phyloP scores from a whole-genome alignment of 805 yeast species.

The Cyberlindnera sargentensis region DNA sequence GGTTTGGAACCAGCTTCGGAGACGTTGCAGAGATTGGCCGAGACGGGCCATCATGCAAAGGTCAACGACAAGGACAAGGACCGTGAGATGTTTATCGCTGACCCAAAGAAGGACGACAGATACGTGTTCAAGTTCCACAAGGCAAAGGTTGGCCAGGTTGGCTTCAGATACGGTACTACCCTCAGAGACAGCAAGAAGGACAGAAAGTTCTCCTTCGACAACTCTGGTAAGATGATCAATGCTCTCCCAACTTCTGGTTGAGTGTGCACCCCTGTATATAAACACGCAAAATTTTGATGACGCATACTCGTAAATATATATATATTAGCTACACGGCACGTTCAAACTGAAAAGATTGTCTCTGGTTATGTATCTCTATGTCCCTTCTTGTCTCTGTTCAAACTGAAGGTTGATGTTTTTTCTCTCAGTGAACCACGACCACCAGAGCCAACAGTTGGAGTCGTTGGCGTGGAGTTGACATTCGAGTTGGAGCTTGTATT shows the following conservation, averaged over 20 bases:
- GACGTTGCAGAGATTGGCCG: conserved; percentile 62
- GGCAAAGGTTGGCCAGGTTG: conserved; percentile 78
- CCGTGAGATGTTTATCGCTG: conserved; percentile 43
- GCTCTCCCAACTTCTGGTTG: conserved; percentile 24
- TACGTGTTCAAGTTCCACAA: conserved; percentile 66
- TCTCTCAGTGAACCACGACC: conserved; percentile 12
- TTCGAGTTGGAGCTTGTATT: neutral
- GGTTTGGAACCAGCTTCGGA: conserved; percentile 83
- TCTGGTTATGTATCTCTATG: neutral
- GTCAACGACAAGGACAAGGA: conserved; percentile 20
- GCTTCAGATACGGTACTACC: conserved; percentile 86
- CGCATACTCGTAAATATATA: neutral
- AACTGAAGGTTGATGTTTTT: conserved; percentile 21
- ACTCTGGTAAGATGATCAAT: conserved; percentile 47
- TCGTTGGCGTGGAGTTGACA: neutral
- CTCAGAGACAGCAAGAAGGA: conserved; percentile 84
- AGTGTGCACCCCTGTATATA: conserved; percentile 6
- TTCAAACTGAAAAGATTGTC: no score
- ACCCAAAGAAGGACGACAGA: conserved; percentile 39
- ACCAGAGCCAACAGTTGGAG: conserved; percentile 5
- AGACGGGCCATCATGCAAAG: conserved; percentile 42
- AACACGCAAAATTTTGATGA: neutral
- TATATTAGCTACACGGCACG: no score
- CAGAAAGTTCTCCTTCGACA: conserved; percentile 66
- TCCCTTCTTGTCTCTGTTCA: conserved; percentile 16